Percentiles rank a stretch among this genome's conserved stretches.
phyloP scores from a whole-genome alignment of 768 basidiomycete genomes.

The Kwoniella sp. region DNA sequence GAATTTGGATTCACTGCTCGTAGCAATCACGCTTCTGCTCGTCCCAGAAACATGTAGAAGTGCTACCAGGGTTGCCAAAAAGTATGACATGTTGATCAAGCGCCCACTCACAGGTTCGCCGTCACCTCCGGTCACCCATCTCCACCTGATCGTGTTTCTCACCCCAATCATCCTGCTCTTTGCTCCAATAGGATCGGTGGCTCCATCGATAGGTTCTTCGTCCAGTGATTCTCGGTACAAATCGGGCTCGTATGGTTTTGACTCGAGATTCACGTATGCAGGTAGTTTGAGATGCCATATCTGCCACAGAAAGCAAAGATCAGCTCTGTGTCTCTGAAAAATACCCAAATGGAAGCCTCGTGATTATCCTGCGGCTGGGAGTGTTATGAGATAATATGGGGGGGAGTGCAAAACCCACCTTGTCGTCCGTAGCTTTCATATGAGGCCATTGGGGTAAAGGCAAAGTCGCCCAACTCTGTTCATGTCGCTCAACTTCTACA shows the following conservation, averaged over 20 bases:
- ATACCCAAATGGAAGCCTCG: too few relatives aligned
- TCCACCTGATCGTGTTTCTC: constrained; percentile 93
- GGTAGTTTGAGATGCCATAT: constrained; percentile 92
- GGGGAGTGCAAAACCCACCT: constrained; percentile 61
- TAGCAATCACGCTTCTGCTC: too few relatives aligned
- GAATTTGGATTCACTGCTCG: too few relatives aligned
- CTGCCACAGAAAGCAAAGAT: constrained; percentile 56
- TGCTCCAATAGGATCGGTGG: constrained; percentile 59
- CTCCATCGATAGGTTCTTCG: constrained; percentile 66
- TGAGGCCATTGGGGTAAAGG: constrained; percentile 84
- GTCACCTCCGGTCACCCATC: constrained; percentile 77
- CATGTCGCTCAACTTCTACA: constrained; percentile 23
- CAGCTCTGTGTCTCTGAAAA: too few relatives aligned
- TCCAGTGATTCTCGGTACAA: constrained; percentile 79
- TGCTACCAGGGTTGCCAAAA: too few relatives aligned
- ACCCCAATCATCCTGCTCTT: constrained; percentile 79
- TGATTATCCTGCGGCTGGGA: too few relatives aligned
- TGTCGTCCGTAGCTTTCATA: constrained; percentile 75
- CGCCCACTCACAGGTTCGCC: constrained; percentile 71
- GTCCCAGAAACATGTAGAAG: too few relatives aligned
- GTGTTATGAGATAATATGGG: too few relatives aligned
- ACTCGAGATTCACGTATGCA: constrained; percentile 86
- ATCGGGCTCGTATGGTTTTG: constrained; percentile 66
- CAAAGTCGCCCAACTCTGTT: constrained; percentile 60
- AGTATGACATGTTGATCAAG: too few relatives aligned